These are phyloP conservation scores for Entelexis paramagnoliae DNA, from an alignment of 1,139 yeast genomes.

Conservation along the genomic window DNA sequence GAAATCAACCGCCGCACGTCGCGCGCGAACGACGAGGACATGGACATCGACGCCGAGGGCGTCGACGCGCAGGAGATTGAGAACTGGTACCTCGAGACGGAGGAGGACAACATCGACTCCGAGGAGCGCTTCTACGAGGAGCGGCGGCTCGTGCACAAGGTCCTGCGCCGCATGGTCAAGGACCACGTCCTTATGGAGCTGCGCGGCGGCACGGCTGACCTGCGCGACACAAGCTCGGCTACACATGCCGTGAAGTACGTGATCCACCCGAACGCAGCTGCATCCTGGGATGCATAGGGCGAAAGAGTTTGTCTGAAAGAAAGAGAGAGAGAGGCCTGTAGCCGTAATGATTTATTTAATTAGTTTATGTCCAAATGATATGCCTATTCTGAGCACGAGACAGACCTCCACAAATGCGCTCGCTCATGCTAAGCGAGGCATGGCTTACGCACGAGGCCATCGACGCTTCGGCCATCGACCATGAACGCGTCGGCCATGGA, in stretches of 20 bases:
- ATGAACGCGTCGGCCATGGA: too few species aligned
- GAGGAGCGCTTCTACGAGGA: conserved; percentile 68
- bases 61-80: conserved; percentile 59
- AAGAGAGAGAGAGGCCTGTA: too few species aligned
- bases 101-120: conserved; percentile 58
- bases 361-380: too few species aligned
- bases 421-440: too few species aligned
- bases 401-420: too few species aligned
- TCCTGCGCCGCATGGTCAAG: conserved; percentile 70
- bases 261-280: conserved; percentile 61
- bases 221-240: conserved; percentile 30
- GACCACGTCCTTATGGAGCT: conserved; percentile 81
- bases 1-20: conserved; percentile 21
- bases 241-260: conserved; percentile 40
- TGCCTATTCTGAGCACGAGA: too few species aligned
- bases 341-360: background rate
- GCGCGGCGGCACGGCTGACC: conserved; percentile 44
- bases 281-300: conserved; percentile 13
- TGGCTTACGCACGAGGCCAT: too few species aligned
- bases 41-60: conserved; percentile 44
- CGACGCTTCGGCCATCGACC: too few species aligned
- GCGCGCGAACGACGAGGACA: conserved; percentile 15
- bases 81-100: conserved; percentile 70
- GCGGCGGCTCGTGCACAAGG: conserved; percentile 63
- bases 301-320: too few species aligned